phyloP scores from a whole-genome alignment of 768 basidiomycete species.

The Rhodotorula toruloides region DNA sequence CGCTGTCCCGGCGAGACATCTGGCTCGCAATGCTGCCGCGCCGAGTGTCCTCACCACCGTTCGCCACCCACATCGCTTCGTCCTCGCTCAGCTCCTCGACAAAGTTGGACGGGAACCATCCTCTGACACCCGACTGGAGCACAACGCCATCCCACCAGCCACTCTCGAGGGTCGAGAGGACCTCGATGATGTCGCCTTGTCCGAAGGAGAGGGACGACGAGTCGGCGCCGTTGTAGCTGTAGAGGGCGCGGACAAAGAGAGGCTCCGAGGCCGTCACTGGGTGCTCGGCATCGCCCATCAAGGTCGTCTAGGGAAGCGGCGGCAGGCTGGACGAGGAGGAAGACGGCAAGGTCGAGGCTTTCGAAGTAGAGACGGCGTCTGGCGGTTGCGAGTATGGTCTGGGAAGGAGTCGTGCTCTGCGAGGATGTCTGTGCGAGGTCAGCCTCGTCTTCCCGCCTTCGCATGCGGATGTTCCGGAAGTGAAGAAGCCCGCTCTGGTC shows the following conservation, averaged over 20 bases:
- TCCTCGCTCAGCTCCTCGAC: conserved; percentile 71
- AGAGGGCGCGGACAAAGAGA: conserved; percentile 82
- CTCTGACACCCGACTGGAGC: conserved; percentile 64
- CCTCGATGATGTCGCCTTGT: conserved; percentile 85
- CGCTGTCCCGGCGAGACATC: neutral
- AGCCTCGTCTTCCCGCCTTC: too few relatives aligned
- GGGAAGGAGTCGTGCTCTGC: too few relatives aligned
- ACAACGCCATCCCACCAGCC: conserved; percentile 99
- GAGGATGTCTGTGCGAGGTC: too few relatives aligned
- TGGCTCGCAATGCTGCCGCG: conserved; percentile 7
- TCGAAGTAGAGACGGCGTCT: neutral
- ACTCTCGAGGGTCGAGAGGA: conserved; percentile 79
- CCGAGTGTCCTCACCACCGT: neutral
- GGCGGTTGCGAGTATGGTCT: neutral
- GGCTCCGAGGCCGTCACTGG: neutral
- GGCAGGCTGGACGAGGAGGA: neutral
- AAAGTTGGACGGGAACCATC: conserved; percentile 98
- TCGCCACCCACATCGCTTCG: conserved; percentile 53
- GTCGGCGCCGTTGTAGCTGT: conserved; percentile 70
- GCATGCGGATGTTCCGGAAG: too few relatives aligned
- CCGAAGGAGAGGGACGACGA: conserved; percentile 80
- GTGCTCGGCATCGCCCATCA: conserved; percentile 4
- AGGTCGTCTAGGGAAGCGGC: neutral
- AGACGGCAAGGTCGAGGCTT: neutral
- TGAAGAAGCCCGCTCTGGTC: too few relatives aligned